Conservation (phyloP, 140 eudicot genomes). For the Bidens hawaiensis region DNA sequence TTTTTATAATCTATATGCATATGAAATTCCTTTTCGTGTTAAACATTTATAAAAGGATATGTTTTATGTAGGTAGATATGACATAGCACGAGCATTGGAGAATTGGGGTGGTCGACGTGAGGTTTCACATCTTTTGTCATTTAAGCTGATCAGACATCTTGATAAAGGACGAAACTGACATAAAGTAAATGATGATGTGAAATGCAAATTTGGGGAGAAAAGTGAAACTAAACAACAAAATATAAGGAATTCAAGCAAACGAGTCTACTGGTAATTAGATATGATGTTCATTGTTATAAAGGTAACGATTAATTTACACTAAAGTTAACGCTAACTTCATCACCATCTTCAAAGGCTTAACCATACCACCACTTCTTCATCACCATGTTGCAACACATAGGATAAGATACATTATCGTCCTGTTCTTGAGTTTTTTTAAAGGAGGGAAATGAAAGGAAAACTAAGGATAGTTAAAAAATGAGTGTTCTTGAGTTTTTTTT, state of each 20-base stretch:
- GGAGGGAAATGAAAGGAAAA: too few species aligned
- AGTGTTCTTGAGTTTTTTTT: too few species aligned
- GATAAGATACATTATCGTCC: neutral
- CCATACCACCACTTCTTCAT: slow-evolving; percentile 2
- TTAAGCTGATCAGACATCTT: slow-evolving; percentile 75
- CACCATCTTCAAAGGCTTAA: slow-evolving; percentile 25
- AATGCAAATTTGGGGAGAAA: too few species aligned
- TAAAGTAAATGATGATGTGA: slow-evolving; percentile 42
- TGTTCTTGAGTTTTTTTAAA: too few species aligned
- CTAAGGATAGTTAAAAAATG: too few species aligned
- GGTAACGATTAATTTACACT: neutral
- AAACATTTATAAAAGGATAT: too few species aligned
- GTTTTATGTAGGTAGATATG: slow-evolving; percentile 59
- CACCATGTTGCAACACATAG: neutral
- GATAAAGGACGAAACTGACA: slow-evolving; percentile 56
- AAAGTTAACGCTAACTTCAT: slow-evolving; percentile 1
- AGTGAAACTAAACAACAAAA: too few species aligned
- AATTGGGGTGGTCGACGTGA: slow-evolving; percentile 98
- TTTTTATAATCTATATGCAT: neutral
- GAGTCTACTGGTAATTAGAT: too few species aligned
- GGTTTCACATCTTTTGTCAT: slow-evolving; percentile 81
- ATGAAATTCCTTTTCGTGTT: neutral
- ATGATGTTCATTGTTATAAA: neutral
- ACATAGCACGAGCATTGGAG: slow-evolving; percentile 87
- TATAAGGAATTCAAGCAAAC: too few species aligned